Evolutionary conservation across 75 land plant species (phyloP).

Genomic region (Sequoiadendron giganteum): DNA sequence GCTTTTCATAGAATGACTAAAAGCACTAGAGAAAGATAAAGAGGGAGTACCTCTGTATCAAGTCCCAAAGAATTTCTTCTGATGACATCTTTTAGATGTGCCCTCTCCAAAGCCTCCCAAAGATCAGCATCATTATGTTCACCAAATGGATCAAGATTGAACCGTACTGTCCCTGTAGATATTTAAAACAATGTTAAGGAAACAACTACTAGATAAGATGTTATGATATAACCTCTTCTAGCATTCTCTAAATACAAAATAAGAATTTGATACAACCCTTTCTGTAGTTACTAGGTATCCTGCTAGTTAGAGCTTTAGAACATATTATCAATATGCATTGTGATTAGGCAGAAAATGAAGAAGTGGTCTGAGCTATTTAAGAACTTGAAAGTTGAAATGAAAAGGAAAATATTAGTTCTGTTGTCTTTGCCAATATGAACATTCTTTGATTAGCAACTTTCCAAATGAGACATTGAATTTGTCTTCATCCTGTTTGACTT

Average conservation of each 20-base stretch:
- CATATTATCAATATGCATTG: not conserved
- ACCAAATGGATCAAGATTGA: conserved; percentile 94
- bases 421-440: not conserved
- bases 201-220: not conserved
- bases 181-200: not conserved
- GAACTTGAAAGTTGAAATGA: not conserved
- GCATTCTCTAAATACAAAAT: not conserved
- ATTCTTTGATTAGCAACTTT: not conserved
- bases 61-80: conserved; percentile 80
- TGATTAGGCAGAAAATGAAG: not conserved
- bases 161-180: conserved; percentile 71
- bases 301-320: not conserved
- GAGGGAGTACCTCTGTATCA: conserved; percentile 80
- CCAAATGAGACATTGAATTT: not conserved
- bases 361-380: not conserved
- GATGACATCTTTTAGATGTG: conserved; percentile 92
- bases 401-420: not conserved
- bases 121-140: conserved; percentile 93
- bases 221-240: not conserved
- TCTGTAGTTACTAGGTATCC: not conserved
- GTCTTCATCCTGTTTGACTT: not conserved
- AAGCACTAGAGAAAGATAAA: not conserved
- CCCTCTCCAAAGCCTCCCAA: conserved; percentile 97
- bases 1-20: not conserved
- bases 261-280: not conserved